phyloP scores from a whole-genome alignment of 1,139 yeast genomes.

The Insectozyma bohioensis region DNA sequence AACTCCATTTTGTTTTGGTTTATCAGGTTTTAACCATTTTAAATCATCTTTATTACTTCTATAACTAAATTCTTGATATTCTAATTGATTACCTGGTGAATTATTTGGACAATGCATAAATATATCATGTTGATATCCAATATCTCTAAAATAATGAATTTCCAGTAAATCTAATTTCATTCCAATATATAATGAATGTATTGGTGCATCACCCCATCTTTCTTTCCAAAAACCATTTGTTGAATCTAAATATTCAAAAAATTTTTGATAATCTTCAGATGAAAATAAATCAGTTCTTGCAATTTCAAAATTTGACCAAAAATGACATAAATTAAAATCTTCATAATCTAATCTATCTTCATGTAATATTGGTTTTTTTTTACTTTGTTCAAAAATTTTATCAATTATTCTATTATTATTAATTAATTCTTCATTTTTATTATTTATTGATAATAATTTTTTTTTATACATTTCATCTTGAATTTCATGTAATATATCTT shows the following conservation, averaged over 20 bases:
- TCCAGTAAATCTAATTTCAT: conserved; percentile 65
- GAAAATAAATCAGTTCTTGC: conserved; percentile 76
- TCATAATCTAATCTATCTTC: conserved; percentile 62
- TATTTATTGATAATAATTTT: conserved; percentile 20
- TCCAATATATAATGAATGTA: conserved; percentile 82
- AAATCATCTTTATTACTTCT: conserved; percentile 15
- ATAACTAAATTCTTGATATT: conserved; percentile 31
- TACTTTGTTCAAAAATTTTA: conserved; percentile 16
- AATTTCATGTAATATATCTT: conserved; percentile 26
- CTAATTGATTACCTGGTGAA: conserved; percentile 45
- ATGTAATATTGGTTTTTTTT: conserved; percentile 33
- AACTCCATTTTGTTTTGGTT: conserved; percentile 51
- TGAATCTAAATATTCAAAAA: conserved; percentile 63
- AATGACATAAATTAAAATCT: conserved; percentile 79
- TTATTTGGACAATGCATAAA: conserved; percentile 84
- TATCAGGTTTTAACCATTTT: conserved; percentile 51
- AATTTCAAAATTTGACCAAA: conserved; percentile 93
- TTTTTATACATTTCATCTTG: conserved; percentile 29
- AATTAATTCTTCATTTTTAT: conserved; percentile 26
- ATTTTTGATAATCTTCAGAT: conserved; percentile 59
- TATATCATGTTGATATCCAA: conserved; percentile 80
- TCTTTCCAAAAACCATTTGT: conserved; percentile 84
- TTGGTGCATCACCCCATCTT: conserved; percentile 96
- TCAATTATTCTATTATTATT: conserved; percentile 18
- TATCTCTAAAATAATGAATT: conserved; percentile 85